Conservation (phyloP, 495 filamentous ascomycete genomes). For the Tirmania nivea region DNA sequence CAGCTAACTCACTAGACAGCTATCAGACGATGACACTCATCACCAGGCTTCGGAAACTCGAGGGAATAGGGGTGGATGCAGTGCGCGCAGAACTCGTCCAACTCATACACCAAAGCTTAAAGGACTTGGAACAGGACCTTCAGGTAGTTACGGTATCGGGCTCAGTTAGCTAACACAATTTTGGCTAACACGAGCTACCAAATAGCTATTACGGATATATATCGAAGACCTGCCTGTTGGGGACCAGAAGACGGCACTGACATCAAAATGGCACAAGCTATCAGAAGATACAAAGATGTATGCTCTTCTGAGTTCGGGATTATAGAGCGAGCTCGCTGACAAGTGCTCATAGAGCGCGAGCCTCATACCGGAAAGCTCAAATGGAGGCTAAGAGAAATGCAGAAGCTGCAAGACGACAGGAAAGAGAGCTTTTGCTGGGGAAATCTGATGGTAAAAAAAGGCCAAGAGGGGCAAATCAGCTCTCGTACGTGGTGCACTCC, state of each 20-base stretch:
- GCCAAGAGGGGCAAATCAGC: conserved; percentile 9
- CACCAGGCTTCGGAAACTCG: conserved; percentile 15
- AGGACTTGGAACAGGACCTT: conserved; percentile 69
- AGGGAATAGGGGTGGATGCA: conserved; percentile 4
- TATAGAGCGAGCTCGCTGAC: conserved; percentile 1
- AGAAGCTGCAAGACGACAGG: conserved; percentile 45
- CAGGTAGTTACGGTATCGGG: conserved; percentile 64
- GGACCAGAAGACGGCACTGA: conserved; percentile 26
- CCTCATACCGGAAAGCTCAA: conserved; percentile 65
- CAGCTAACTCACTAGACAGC: conserved; percentile 5
- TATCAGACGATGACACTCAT: conserved; percentile 15
- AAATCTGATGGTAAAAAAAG: conserved; percentile 20
- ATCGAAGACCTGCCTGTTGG: conserved; percentile 33
- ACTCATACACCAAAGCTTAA: conserved; percentile 63
- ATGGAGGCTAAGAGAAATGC: conserved; percentile 59
- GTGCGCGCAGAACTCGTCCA: conserved; percentile 45
- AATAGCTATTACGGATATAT: conserved; percentile 24
- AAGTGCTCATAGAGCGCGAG: conserved; percentile 25
- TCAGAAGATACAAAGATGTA: conserved; percentile 48
- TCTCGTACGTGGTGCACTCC: neutral
- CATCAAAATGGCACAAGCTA: conserved; percentile 40
- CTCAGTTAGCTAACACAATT: conserved; percentile 32
- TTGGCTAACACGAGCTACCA: conserved; percentile 7
- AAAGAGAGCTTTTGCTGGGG: conserved; percentile 56
- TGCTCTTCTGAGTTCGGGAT: conserved; percentile 9